These are phyloP conservation scores for Scenedesmus sp. DNA, from an alignment of 163 green algal species.

Conservation along the genomic window DNA sequence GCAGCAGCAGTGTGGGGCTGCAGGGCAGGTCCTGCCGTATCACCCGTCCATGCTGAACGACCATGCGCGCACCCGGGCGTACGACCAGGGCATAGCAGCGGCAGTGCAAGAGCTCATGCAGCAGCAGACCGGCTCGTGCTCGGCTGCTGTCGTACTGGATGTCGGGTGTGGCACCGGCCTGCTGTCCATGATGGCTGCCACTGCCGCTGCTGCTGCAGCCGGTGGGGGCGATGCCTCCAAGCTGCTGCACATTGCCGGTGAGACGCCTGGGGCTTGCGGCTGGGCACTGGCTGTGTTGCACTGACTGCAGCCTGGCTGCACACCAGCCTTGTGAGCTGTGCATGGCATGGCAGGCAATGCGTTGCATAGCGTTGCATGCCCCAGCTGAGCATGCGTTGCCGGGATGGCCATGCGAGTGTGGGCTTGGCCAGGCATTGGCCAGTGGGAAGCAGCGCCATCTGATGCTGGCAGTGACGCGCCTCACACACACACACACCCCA, in stretches of 20 bases:
- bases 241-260: background rate
- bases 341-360: too few relatives aligned
- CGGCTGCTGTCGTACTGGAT: conserved; percentile 80
- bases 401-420: too few relatives aligned
- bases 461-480: too few relatives aligned
- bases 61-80: conserved; percentile 12
- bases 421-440: too few relatives aligned
- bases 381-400: too few relatives aligned
- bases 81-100: conserved; percentile 26
- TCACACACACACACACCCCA: too few relatives aligned
- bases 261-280: background rate
- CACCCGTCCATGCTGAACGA: conserved; percentile 69
- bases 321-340: too few relatives aligned
- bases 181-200: conserved; percentile 86
- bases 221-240: background rate
- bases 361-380: too few relatives aligned
- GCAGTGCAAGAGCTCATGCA: conserved; percentile 18
- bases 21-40: conserved; percentile 57
- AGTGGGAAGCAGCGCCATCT: too few relatives aligned
- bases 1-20: background rate
- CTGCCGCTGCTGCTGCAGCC: conserved; percentile 53
- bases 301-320: too few relatives aligned
- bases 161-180: conserved; percentile 92
- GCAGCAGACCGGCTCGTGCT: background rate
- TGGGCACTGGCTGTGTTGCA: too few relatives aligned